Percentiles rank a stretch among this genome's conserved stretches.
phyloP scores from a whole-genome alignment of 352 stramenopile genomes.

The Thraustochytrium sp. region DNA sequence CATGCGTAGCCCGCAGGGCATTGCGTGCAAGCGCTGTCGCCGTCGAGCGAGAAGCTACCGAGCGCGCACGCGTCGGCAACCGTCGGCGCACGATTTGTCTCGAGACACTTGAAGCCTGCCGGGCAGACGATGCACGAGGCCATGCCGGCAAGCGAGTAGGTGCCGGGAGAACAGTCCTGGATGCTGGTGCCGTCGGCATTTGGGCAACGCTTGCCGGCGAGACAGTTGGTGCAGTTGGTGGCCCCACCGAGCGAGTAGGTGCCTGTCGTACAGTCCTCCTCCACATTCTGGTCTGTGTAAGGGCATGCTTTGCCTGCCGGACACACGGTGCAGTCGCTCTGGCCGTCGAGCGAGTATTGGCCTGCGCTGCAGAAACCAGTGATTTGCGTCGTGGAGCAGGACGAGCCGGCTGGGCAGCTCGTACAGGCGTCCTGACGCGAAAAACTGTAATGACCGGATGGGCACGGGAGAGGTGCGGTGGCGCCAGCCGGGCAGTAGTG shows the following conservation, averaged over 20 bases:
- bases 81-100: background rate
- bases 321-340: slow-evolving; percentile 54
- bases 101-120: slow-evolving; percentile 50
- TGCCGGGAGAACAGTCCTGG: background rate
- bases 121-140: slow-evolving; percentile 45
- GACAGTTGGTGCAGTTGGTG: slow-evolving; percentile 58
- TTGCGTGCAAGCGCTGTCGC: slow-evolving; percentile 54
- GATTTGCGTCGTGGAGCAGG: background rate
- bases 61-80: background rate
- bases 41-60: background rate
- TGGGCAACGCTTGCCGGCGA: slow-evolving; percentile 52
- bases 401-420: slow-evolving; percentile 62
- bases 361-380: slow-evolving; percentile 42
- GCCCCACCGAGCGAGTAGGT: slow-evolving; percentile 64
- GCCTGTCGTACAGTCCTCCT: slow-evolving; percentile 57
- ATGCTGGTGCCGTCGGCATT: background rate
- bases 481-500: slow-evolving; percentile 66
- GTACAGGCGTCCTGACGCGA: slow-evolving; percentile 60
- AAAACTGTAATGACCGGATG: slow-evolving; percentile 63
- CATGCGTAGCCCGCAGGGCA: slow-evolving; percentile 60
- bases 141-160: background rate
- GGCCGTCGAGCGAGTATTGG: slow-evolving; percentile 56
- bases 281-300: background rate
- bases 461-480: slow-evolving; percentile 59
- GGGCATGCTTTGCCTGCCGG: slow-evolving; percentile 57